phyloP scores from a whole-genome alignment of 139 green algal genomes.

The Chlorella sp. region DNA sequence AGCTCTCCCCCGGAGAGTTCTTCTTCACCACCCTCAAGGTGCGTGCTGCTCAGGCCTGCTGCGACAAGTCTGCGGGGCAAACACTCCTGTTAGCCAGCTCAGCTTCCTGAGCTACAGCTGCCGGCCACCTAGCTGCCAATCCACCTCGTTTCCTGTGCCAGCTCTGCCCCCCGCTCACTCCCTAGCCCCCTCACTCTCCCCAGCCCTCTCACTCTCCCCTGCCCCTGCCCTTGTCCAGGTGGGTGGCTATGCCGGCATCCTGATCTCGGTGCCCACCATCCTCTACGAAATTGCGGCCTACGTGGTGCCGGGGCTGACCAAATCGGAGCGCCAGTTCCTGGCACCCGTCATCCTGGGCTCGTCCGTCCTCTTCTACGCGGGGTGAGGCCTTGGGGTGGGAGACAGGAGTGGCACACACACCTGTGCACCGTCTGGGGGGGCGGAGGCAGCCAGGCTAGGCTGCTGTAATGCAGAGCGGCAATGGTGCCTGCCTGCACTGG shows the following conservation, averaged over 20 bases:
- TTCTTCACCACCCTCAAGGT: slow-evolving; percentile 99
- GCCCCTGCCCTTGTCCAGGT: slow-evolving; percentile 62
- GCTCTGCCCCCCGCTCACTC: too few relatives aligned
- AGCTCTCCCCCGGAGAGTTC: slow-evolving; percentile 98
- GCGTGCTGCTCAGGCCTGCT: too few relatives aligned
- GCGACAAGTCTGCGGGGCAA: too few relatives aligned
- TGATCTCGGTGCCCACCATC: slow-evolving; percentile 91
- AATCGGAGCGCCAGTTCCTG: slow-evolving; percentile 88
- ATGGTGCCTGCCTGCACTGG: too few relatives aligned
- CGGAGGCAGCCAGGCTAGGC: too few relatives aligned
- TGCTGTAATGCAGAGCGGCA: too few relatives aligned
- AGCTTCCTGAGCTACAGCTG: too few relatives aligned
- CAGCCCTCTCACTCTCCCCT: neutral
- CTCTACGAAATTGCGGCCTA: slow-evolving; percentile 98
- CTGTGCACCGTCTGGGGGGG: neutral
- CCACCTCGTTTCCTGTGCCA: too few relatives aligned
- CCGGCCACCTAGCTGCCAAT: too few relatives aligned
- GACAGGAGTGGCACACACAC: neutral
- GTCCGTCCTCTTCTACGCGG: slow-evolving; percentile 96
- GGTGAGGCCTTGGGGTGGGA: slow-evolving; percentile 45
- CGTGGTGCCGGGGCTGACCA: slow-evolving; percentile 95
- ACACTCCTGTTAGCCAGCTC: too few relatives aligned
- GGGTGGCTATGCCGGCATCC: slow-evolving; percentile 93
- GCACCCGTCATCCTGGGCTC: slow-evolving; percentile 96
- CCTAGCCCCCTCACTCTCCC: too few relatives aligned